A percentile compares a stretch with the other conserved stretches of the same genome.
These are phyloP conservation scores for Populus hybrid DNA, from an alignment of 441 rosid genomes.

Conservation along the genomic window DNA sequence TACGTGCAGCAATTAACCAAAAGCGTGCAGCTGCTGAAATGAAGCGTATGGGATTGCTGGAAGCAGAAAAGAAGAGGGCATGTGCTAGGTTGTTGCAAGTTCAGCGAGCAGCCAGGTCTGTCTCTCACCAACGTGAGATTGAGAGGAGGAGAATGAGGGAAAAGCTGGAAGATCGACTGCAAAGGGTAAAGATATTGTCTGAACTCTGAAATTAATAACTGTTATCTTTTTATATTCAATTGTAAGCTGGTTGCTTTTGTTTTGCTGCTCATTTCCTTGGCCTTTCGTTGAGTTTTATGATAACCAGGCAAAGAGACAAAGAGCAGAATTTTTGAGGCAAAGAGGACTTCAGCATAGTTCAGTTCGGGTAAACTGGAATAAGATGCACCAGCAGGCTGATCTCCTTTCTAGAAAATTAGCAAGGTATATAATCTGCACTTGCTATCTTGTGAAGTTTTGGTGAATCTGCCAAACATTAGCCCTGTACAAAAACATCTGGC, in stretches of 20 bases:
- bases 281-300: conserved; percentile 1
- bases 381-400: conserved; percentile 73
- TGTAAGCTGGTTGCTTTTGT: background rate
- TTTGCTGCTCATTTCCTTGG: background rate
- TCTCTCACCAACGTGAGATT: conserved; percentile 79
- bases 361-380: conserved; percentile 39
- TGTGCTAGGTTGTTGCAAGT: conserved; percentile 75
- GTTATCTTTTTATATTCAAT: background rate
- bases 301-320: conserved; percentile 75
- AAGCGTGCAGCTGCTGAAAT: conserved; percentile 93
- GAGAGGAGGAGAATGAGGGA: conserved; percentile 84
- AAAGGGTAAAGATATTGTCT: conserved; percentile 49
- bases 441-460: background rate
- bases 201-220: background rate
- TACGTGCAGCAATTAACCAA: conserved; percentile 78
- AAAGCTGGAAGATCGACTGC: conserved; percentile 81
- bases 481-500: background rate
- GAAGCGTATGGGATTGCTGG: conserved; percentile 80
- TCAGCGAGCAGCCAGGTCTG: conserved; percentile 63
- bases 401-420: conserved; percentile 76
- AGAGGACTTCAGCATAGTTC: conserved; percentile 61
- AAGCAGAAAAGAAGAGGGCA: conserved; percentile 89
- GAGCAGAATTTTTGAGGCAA: conserved; percentile 91
- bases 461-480: background rate
- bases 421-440: conserved; percentile 18